These are phyloP conservation scores for Chytridiales sp. DNA, from an alignment of 371 early-diverging fungal genomes.

Conservation along the genomic window DNA sequence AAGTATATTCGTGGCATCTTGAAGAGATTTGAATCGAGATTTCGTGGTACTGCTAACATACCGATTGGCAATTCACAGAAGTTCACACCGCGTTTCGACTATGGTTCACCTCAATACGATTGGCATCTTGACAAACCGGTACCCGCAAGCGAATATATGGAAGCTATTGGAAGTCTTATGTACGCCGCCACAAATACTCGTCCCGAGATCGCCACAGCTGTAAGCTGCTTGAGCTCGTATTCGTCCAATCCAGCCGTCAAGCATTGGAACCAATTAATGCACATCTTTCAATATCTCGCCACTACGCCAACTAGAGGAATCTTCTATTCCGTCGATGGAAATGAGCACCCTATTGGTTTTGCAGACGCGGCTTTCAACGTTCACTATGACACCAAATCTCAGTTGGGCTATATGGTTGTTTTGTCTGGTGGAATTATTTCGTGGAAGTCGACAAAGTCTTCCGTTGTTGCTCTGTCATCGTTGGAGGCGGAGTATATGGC, in stretches of 20 bases:
- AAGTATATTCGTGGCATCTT: too few relatives aligned
- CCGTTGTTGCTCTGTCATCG: slow-evolving; percentile 11
- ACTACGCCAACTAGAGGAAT: slow-evolving; percentile 13
- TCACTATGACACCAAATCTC: slow-evolving; percentile 10
- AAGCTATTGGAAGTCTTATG: slow-evolving; percentile 30
- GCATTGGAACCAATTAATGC: slow-evolving; percentile 27
- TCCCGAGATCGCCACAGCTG: slow-evolving; percentile 30
- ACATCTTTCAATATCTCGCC: slow-evolving; percentile 19
- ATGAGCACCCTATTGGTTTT: background rate
- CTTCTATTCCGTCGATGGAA: slow-evolving; percentile 6
- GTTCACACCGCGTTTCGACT: too few relatives aligned
- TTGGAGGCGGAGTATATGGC: slow-evolving; percentile 28
- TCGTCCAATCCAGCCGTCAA: slow-evolving; percentile 17
- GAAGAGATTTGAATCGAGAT: too few relatives aligned
- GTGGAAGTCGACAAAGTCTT: slow-evolving; percentile 17
- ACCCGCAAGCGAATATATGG: slow-evolving; percentile 15
- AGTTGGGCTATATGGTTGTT: slow-evolving; percentile 15
- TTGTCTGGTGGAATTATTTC: slow-evolving; percentile 11
- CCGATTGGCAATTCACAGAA: too few relatives aligned
- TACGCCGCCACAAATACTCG: slow-evolving; percentile 29
- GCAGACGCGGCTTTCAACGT: slow-evolving; percentile 25
- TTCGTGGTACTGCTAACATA: too few relatives aligned
- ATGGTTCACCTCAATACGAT: too few relatives aligned
- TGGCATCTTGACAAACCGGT: too few relatives aligned
- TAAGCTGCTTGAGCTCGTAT: slow-evolving; percentile 23